Evolutionary conservation across 148 eudicot genomes (phyloP).

Genomic region (Selenicereus undatus): DNA sequence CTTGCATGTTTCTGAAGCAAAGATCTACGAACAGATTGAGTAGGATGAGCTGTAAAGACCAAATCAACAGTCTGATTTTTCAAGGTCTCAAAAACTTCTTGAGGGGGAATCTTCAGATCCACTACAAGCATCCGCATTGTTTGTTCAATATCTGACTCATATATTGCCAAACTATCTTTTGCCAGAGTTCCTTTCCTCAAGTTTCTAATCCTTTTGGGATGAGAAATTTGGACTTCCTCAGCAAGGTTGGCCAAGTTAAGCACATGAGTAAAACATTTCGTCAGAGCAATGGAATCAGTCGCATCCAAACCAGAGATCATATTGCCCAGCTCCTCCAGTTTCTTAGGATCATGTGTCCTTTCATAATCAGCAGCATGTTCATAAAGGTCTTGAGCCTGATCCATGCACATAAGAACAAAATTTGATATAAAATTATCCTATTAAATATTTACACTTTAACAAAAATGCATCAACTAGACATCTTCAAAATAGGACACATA

Average conservation of each 20-base stretch:
- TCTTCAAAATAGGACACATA: neutral
- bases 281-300: conserved; percentile 74
- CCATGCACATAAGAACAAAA: conserved; percentile 7
- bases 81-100: conserved; percentile 72
- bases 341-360: conserved; percentile 58
- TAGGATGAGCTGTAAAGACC: conserved; percentile 86
- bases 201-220: conserved; percentile 65
- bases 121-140: conserved; percentile 72
- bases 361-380: conserved; percentile 80
- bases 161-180: conserved; percentile 68
- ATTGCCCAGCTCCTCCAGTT: conserved; percentile 72
- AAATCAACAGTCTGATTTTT: conserved; percentile 86
- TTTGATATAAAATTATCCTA: neutral
- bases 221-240: conserved; percentile 82
- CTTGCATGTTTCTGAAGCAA: conserved; percentile 91
- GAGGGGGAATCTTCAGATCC: conserved; percentile 61
- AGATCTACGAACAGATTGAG: conserved; percentile 86
- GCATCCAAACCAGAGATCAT: conserved; percentile 67
- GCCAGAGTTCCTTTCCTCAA: conserved; percentile 63
- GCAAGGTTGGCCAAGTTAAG: conserved; percentile 81
- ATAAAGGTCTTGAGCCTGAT: conserved; percentile 78
- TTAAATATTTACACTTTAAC: too few species aligned
- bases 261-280: conserved; percentile 76
- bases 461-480: neutral
- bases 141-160: conserved; percentile 82